Base-by-base conservation (phyloP, 2,329 filamentous ascomycete genomes). In the Rhexocercosporidium sp. region DNA sequence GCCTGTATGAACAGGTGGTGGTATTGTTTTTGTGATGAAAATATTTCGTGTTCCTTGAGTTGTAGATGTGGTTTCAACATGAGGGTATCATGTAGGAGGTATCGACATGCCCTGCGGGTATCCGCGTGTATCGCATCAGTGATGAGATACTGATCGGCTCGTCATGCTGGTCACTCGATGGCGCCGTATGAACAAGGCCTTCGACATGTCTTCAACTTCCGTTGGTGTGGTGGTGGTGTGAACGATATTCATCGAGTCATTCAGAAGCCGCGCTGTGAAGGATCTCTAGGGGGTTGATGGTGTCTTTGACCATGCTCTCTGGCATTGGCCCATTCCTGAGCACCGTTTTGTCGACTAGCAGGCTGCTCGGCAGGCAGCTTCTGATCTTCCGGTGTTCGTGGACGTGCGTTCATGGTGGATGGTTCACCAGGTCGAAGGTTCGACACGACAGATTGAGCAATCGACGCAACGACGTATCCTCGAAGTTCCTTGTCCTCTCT, bases 401-500 rank as follows among this genome's bases (percentile, higher is more conserved):
- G 62, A 49, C 66, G 69, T 16, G 41, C 25, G 14, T 18, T 61
- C 53, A 64, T 66, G 49, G 65, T 65, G 31, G 68, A 59, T 62
- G 71, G 68, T 59, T 69, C 65, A 12, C 70, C 70, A 22, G 73
- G 74, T 71, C 72, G 68, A 9, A 76, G 64, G 22, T 70, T 71
- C 7, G 70, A 69, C 2, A 75, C 75, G 14, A 94, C 89, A 51
- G 91, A 90, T 73, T 90, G 86, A 14, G 92, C 87, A 71, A 95
- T 92, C 3, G 89, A 89, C 63, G 89, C 86, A 68, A 94, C 88
- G 66, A 94, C 89, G 74, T 91, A 92, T 72, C 86, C 85, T 66
- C 92, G 87, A 34, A 96, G 86, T 77, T 96, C 92, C 61, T 87
- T 86, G 75, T 93, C 90, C 77, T 96, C 92, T 57, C 84, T 84